A percentile compares a stretch with the other conserved stretches of the same genome.
These are phyloP conservation scores for Phytomonas sp. DNA, from an alignment of 208 protist species.

Conservation along the genomic window DNA sequence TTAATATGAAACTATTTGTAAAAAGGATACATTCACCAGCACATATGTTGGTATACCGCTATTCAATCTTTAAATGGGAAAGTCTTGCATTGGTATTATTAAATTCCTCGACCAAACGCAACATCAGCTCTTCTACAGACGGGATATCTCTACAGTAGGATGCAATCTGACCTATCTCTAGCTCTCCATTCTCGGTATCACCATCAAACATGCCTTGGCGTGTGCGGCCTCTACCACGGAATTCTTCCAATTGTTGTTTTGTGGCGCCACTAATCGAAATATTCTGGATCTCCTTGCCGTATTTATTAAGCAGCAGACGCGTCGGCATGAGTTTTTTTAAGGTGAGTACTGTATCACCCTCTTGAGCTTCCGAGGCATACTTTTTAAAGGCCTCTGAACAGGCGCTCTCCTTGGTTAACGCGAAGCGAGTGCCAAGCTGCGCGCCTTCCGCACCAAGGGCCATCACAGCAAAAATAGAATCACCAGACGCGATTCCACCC, in stretches of 20 bases:
- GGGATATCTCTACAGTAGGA: constrained; percentile 32
- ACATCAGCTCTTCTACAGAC: constrained; percentile 28
- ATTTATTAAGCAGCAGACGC: constrained; percentile 48
- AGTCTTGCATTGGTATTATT: constrained; percentile 20
- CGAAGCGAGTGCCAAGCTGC: constrained; percentile 71
- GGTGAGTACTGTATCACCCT: constrained; percentile 58
- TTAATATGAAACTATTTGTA: background rate
- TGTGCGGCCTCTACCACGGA: constrained; percentile 35
- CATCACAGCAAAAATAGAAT: constrained; percentile 49
- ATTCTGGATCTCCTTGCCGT: constrained; percentile 31
- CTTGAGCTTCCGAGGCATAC: constrained; percentile 22
- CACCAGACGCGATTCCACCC: constrained; percentile 52
- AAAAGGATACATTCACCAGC: background rate
- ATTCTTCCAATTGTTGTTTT: constrained; percentile 28
- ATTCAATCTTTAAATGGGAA: constrained; percentile 18
- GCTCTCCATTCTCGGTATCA: constrained; percentile 44
- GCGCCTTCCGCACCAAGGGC: constrained; percentile 73
- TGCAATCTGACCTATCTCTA: constrained; percentile 60
- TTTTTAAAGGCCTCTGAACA: constrained; percentile 46
- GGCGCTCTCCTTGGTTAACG: constrained; percentile 53
- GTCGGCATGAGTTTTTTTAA: constrained; percentile 53
- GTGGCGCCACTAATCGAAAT: constrained; percentile 31
- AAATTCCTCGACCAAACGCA: constrained; percentile 45
- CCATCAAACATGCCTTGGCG: constrained; percentile 49
- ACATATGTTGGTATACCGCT: background rate